Percentiles rank a stretch among this genome's conserved stretches.
These are phyloP conservation scores for Talaromyces proteolyticus DNA, from an alignment of 495 filamentous ascomycete genomes.

Conservation along the genomic window DNA sequence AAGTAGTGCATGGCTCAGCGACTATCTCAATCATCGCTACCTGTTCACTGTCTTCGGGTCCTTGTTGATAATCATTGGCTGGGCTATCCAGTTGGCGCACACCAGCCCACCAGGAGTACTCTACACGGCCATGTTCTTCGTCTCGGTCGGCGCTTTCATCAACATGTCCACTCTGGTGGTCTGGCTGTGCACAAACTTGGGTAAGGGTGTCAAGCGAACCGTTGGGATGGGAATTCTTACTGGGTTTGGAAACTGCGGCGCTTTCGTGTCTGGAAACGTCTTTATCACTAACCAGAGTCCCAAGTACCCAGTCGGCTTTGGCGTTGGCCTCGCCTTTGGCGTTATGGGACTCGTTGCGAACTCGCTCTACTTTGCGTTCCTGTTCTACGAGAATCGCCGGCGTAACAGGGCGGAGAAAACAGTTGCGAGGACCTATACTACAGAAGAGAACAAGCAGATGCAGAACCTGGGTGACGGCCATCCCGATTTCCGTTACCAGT, in stretches of 20 bases:
- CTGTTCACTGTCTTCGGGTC: slow-evolving; percentile 30
- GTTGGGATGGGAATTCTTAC: slow-evolving; percentile 32
- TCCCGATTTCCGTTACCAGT: slow-evolving; percentile 37
- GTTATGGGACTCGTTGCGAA: slow-evolving; percentile 23
- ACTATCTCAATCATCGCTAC: slow-evolving; percentile 26
- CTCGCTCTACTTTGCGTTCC: slow-evolving; percentile 24
- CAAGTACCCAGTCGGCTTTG: slow-evolving; percentile 34
- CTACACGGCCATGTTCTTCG: slow-evolving; percentile 21
- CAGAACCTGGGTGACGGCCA: slow-evolving; percentile 46
- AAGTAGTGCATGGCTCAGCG: slow-evolving; percentile 26
- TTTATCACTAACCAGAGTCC: slow-evolving; percentile 31
- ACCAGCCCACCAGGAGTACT: slow-evolving; percentile 10
- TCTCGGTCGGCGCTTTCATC: slow-evolving; percentile 15
- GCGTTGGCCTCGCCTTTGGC: slow-evolving; percentile 20
- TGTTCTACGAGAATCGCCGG: slow-evolving; percentile 39
- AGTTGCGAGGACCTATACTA: slow-evolving; percentile 18
- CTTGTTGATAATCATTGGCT: slow-evolving; percentile 29
- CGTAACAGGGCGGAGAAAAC: slow-evolving; percentile 37
- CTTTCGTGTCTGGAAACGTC: slow-evolving; percentile 33
- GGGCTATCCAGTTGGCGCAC: slow-evolving; percentile 28
- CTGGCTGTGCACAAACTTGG: slow-evolving; percentile 17
- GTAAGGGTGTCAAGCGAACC: slow-evolving; percentile 40
- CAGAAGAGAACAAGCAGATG: slow-evolving; percentile 19
- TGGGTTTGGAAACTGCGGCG: slow-evolving; percentile 30
- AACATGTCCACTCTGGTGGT: slow-evolving; percentile 18